Percentiles rank a stretch among this genome's conserved stretches.
Evolutionary conservation across 2,329 filamentous ascomycete species (phyloP).

Genomic region (Didymella sp.): DNA sequence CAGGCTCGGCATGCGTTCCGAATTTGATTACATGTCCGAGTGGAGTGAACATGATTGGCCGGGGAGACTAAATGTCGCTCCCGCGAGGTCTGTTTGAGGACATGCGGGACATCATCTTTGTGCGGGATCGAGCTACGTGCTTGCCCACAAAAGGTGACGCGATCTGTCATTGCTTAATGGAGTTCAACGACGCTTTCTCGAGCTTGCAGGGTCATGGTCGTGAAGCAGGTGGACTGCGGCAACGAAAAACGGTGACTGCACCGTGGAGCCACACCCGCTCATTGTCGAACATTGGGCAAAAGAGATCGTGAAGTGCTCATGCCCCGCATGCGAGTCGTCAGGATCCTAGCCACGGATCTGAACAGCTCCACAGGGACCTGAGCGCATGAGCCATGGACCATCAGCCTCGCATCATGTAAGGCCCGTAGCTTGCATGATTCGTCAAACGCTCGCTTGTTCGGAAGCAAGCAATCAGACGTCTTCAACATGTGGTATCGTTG

Average conservation of each 20-base stretch:
- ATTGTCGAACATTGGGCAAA: not conserved
- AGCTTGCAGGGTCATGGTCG: not conserved
- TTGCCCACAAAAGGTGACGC: slow-evolving; percentile 3
- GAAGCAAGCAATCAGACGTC: not conserved
- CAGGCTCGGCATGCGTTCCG: slow-evolving; percentile 6
- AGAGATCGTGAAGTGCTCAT: not conserved
- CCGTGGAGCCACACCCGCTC: not conserved
- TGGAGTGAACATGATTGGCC: slow-evolving; percentile 7
- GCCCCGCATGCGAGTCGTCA: not conserved
- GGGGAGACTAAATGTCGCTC: slow-evolving; percentile 3
- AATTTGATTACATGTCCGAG: slow-evolving; percentile 11
- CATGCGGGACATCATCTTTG: not conserved
- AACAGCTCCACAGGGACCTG: slow-evolving; percentile 5
- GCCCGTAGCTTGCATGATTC: slow-evolving; percentile 1
- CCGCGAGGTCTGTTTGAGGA: slow-evolving; percentile 6
- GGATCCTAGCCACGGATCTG: slow-evolving; percentile 15
- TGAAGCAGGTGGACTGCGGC: not conserved
- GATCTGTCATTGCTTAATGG: not conserved
- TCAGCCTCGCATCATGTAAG: not conserved
- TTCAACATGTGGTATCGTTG: not conserved
- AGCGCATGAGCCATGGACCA: slow-evolving; percentile 8
- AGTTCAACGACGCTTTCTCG: not conserved
- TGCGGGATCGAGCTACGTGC: not conserved
- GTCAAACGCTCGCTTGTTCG: not conserved
- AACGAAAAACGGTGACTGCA: not conserved